Evolutionary conservation across 2,329 filamentous ascomycete species (phyloP), one percentile per base, ranked within the genome.

Genomic region (Beauveria australis): DNA sequence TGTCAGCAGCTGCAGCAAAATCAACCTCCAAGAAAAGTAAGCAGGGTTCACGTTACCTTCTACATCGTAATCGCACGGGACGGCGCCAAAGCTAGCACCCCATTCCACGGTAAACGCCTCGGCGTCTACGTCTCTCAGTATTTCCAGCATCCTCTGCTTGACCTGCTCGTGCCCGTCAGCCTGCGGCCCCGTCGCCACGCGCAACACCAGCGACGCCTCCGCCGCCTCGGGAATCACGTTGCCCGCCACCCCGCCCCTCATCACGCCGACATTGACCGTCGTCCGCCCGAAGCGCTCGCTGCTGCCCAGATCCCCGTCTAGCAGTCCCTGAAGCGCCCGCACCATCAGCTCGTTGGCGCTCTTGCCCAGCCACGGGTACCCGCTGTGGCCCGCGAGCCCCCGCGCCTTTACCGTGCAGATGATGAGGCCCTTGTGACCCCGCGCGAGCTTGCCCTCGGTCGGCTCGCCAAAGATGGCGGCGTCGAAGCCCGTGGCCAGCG

Each of bases 381-480:
- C 33, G 33, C 33, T 37, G 14, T 37, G 33, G 33, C 33, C 33
- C 5, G 33, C 33, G 33, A 37, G 33, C 12, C 33, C 33, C 9
- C 9, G 47, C 5, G 33, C 53, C 10, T 18, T n/a, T 33, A 61
- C 52, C 5, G 53, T 48, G 66, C 90, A 85, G 26, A 79, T 78
- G 3, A 89, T 70, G 64, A 86, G 87, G 26, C 91, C 91, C 75
- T 96, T 96, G 77, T 96, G 91, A 0, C 91, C 91, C 55, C 87
- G 84, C 0, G 89, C 90, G 14, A 96, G 84, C 70, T 87, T 89
- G 63, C 85, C 81, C 66, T 93, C 89, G 0, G 91, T 96, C 1
- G 91, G 91, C 71, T 96, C 91, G 44, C 91, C 91, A 69, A 95
- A 96, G 67, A 91, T 87, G 66, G 89, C 84, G 3, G 87, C 33